Conservation (phyloP, 1,284 basidiomycete genomes). For the Ganoderma meredithae region DNA sequence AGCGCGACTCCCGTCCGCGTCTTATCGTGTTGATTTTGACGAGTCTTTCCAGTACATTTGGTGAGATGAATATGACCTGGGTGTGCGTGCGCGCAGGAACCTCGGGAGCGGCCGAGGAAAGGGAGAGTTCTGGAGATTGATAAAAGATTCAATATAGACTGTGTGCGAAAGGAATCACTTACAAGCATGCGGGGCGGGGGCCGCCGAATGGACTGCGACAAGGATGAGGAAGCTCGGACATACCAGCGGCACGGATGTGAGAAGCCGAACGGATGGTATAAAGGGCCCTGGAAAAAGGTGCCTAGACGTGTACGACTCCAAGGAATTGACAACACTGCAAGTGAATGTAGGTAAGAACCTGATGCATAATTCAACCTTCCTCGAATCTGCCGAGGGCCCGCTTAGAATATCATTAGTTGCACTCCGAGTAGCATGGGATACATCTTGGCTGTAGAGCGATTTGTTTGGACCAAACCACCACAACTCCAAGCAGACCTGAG, state of each 20-base stretch:
- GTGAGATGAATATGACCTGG: background rate
- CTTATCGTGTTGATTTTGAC: background rate
- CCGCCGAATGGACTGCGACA: background rate
- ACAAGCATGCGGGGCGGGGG: background rate
- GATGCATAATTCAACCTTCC: too few relatives aligned
- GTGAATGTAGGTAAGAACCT: too few relatives aligned
- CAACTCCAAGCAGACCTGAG: too few relatives aligned
- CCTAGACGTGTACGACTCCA: background rate
- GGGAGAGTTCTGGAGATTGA: background rate
- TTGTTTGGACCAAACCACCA: too few relatives aligned
- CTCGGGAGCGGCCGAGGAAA: background rate
- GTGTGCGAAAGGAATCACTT: constrained; percentile 3
- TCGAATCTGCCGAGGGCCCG: too few relatives aligned
- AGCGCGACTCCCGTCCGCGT: background rate
- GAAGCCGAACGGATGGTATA: background rate
- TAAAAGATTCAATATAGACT: constrained; percentile 3
- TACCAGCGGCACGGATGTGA: background rate
- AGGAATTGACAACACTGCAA: background rate
- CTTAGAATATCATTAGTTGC: too few relatives aligned
- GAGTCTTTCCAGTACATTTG: background rate
- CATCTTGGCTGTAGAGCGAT: too few relatives aligned
- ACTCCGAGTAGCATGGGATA: too few relatives aligned
- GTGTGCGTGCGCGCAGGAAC: background rate
- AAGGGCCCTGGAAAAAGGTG: background rate
- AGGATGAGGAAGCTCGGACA: background rate